Base-by-base conservation (phyloP, 257 asterid genomes). In the Solanum appendiculatum region DNA sequence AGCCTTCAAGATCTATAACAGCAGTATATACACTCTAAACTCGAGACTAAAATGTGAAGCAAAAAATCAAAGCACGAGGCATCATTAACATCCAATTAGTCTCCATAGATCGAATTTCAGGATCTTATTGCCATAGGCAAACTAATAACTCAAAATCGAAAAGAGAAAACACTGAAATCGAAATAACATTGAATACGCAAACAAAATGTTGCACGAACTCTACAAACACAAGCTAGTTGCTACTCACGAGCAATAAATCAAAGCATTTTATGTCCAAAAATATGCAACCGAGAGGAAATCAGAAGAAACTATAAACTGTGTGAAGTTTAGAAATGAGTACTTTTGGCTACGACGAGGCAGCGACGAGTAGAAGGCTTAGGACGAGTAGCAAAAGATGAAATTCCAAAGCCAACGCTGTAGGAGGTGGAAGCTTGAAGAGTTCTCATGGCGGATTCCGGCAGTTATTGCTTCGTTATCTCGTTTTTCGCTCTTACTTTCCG, bases 361-460 rank as follows among this genome's bases (percentile, higher is more conserved):
- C 94, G 93, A 87, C 84, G 93, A 58, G 83, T 89, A 86, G 94
- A 89, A 60, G 90, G 93, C 84, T 60, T 86, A 20, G 93, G 90
- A 81, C 91, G 90, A 44, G 92, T 81, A 18, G 90, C 88, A 84
- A 80, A 86, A 64, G 94, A 86, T 20, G 98, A 88, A 86, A 93
- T 86, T 91, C 91, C 93, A 58, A 95, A 91, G 77, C 94, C 93
- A 85, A 92, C 86, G 90, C 94, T 90, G 93, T 94, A 94, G 44
- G 98, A 92, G 64, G 97, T 91, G 64, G 99, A 93, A 74, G 98
- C 98, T 89, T 92, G 98, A 88, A 97, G 97, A 91, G 95, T 90
- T 89, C 36, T 89, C 98, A 95, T 97, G 92, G 92, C 91, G 92
- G 86, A 91, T 78, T 23, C 86, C 83, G 31, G n/a, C 20, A 11